Evolutionary conservation across 83 land plant genomes (phyloP).

Genomic region (Diphasiastrum complanatum): DNA sequence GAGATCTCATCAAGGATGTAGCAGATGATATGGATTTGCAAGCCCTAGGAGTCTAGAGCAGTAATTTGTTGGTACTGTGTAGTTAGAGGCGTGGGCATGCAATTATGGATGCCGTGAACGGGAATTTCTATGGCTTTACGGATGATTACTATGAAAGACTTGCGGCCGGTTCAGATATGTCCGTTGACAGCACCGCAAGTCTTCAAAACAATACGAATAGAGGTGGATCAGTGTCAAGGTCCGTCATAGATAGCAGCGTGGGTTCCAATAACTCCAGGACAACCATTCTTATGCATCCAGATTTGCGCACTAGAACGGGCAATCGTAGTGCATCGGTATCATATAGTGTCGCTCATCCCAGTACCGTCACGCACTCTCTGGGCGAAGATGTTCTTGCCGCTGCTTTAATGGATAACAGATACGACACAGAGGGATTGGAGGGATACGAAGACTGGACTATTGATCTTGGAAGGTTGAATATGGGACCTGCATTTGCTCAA

Average conservation of each 20-base stretch:
- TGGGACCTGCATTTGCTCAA: constrained; percentile 57
- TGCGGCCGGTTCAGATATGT: constrained; percentile 65
- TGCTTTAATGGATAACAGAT: constrained; percentile 49
- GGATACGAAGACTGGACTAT: constrained; percentile 60
- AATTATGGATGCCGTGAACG: constrained; percentile 16
- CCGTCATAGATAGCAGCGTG: constrained; percentile 30
- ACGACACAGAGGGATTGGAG: constrained; percentile 45
- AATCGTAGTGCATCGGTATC: constrained; percentile 24
- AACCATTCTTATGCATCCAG: constrained; percentile 24
- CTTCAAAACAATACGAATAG: constrained; percentile 37
- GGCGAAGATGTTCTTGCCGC: constrained; percentile 47
- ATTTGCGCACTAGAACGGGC: constrained; percentile 8
- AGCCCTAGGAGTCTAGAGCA: no score
- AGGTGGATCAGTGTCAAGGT: constrained; percentile 33
- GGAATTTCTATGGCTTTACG: constrained; percentile 32
- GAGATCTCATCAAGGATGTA: no score
- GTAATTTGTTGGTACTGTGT: no score
- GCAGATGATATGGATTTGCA: no score
- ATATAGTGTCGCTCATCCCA: constrained; percentile 44
- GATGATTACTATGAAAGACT: constrained; percentile 45
- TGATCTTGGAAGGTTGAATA: constrained; percentile 43
- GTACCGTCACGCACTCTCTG: constrained; percentile 27
- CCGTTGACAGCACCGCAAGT: constrained; percentile 47
- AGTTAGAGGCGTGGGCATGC: no score
- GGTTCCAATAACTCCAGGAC: constrained; percentile 28